phyloP scores from a whole-genome alignment of 208 protist genomes.

The Crithidia mellificae region DNA sequence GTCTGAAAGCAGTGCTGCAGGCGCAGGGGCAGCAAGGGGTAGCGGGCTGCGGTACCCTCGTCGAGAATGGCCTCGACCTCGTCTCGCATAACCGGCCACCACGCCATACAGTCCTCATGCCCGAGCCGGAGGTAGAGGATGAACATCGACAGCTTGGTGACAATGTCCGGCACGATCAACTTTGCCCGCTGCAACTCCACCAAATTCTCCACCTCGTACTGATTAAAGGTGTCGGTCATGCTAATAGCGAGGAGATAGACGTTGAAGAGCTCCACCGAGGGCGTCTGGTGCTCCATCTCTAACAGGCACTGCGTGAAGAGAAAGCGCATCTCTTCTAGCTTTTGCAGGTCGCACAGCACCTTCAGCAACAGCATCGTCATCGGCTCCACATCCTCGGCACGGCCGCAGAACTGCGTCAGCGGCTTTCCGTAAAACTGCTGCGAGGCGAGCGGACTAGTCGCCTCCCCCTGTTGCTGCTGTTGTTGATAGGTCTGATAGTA shows the following conservation, averaged over 20 bases:
- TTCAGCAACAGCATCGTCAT: slow-evolving; percentile 83
- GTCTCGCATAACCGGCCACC: slow-evolving; percentile 64
- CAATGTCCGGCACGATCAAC: slow-evolving; percentile 55
- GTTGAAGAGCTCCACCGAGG: slow-evolving; percentile 83
- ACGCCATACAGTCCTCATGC: slow-evolving; percentile 44
- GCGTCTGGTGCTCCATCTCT: slow-evolving; percentile 49
- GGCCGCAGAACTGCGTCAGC: slow-evolving; percentile 75
- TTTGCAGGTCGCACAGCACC: slow-evolving; percentile 82
- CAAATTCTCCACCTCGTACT: slow-evolving; percentile 87
- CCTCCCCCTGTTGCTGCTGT: slow-evolving; percentile 1
- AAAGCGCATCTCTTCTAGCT: slow-evolving; percentile 86
- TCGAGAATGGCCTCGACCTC: slow-evolving; percentile 51
- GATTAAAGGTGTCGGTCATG: slow-evolving; percentile 85
- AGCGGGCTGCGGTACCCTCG: slow-evolving; percentile 23
- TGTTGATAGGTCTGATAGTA: slow-evolving; percentile 53
- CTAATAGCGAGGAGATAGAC: slow-evolving; percentile 85
- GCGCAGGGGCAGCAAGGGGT: slow-evolving; percentile 70
- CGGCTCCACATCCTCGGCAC: slow-evolving; percentile 60
- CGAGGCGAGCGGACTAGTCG: not conserved
- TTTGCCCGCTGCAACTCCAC: slow-evolving; percentile 69
- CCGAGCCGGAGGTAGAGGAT: slow-evolving; percentile 86
- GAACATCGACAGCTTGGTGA: slow-evolving; percentile 82
- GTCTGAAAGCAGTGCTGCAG: slow-evolving; percentile 86
- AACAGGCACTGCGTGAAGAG: slow-evolving; percentile 87
- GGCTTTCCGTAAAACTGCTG: slow-evolving; percentile 33